Base-by-base conservation (phyloP, 2,329 filamentous ascomycete genomes). In the Aspergillus sp. region DNA sequence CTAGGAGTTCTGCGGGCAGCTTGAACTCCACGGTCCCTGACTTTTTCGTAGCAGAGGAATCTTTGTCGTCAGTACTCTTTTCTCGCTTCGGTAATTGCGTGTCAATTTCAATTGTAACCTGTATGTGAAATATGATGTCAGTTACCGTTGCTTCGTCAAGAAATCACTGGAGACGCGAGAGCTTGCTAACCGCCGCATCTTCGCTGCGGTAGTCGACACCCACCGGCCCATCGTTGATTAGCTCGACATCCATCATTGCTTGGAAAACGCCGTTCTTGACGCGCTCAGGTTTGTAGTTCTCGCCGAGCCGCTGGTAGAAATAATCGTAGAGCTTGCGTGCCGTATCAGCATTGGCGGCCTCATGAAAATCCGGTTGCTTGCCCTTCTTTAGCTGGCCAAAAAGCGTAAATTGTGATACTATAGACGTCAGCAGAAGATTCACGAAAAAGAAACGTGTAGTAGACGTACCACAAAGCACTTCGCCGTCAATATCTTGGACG, bases 231-330 rank as follows among this genome's bases (percentile, higher is more conserved):
- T 98, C 94, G 68, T 98, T 98, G 54, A 97, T 88, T 31, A 97
- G 79, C 53, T 91, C 90, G 61, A 99, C 94, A 73, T 98, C 90
- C 95, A 99, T 99, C 93, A 96, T 97, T 54, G 95, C 95, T 74
- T 97, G 94, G 76, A 99, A 99, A 31, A 94, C 88, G n/a, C 96
- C 95, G 74, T 99, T 90, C 75, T 97, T 93, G 61, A 99, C 93
- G 66, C 84, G 89, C 8, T 92, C 91, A 7, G 85, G 77, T 5
- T 81, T 77, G 75, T 98, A 96, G 3, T 87, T 83, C 57, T 88
- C 83, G 69, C 88, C 85, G 47, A 98, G 87, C 69, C 90, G 91
- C 54, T 85, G 80, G 69, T 93, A 87, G 80, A 99, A 98, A 73
- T 89, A 84, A 59, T 93, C 87, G 74, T 98, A 99, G 7, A 98